These are phyloP conservation scores for Eutrema salsugineum DNA, from an alignment of 441 rosid genomes.

Conservation along the genomic window DNA sequence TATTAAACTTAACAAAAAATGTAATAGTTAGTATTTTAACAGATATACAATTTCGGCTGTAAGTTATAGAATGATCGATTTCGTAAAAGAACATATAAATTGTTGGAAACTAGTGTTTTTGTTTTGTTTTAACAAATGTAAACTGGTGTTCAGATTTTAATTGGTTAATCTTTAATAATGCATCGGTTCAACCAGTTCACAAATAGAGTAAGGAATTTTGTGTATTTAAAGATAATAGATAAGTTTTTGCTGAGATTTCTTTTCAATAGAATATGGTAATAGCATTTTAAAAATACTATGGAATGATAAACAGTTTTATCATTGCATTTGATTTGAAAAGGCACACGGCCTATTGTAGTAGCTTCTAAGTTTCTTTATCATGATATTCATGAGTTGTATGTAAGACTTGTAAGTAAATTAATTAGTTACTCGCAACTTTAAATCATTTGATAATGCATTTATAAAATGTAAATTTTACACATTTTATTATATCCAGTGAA, in stretches of 20 bases:
- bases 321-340: not conserved
- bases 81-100: not conserved
- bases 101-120: too few species aligned
- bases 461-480: not conserved
- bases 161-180: not conserved
- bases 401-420: too few species aligned
- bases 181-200: not conserved
- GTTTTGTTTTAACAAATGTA: too few species aligned
- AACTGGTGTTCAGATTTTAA: not conserved
- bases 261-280: not conserved
- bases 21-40: not conserved
- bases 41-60: not conserved
- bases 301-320: not conserved
- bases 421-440: not conserved
- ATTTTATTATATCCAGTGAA: not conserved
- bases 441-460: not conserved
- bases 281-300: not conserved
- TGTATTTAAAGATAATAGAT: not conserved
- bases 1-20: not conserved
- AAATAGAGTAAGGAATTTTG: not conserved
- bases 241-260: not conserved
- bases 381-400: not conserved
- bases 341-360: slow-evolving; percentile 1
- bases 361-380: slow-evolving; percentile 21
- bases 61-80: not conserved